These are phyloP conservation scores for Stenogyne calaminthoides DNA, from an alignment of 305 asterid genomes.

Conservation along the genomic window DNA sequence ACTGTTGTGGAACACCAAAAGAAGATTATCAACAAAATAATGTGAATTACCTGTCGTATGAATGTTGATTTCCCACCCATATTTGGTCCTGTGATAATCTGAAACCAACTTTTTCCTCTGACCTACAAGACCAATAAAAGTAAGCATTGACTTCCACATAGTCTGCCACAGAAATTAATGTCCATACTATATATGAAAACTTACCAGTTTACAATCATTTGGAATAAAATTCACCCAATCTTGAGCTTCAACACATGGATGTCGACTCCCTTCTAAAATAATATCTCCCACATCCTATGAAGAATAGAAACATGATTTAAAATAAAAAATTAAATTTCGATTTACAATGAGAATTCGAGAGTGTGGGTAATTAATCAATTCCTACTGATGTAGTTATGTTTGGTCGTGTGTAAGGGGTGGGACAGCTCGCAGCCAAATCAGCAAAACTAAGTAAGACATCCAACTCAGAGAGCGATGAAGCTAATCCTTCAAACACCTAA, in stretches of 20 bases:
- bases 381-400: constrained; percentile 74
- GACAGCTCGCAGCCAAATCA: constrained; percentile 91
- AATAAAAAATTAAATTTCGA: constrained; percentile 13
- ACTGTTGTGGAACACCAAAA: constrained; percentile 7
- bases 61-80: constrained; percentile 99
- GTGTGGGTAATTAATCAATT: constrained; percentile 26
- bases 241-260: constrained; percentile 99
- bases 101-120: constrained; percentile 92
- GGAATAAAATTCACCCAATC: constrained; percentile 99
- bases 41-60: constrained; percentile 78
- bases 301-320: constrained; percentile 29
- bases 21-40: constrained; percentile 21
- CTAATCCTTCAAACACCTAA: constrained; percentile 83
- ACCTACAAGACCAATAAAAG: constrained; percentile 53
- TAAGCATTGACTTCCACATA: constrained; percentile 26
- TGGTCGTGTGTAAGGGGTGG: constrained; percentile 88
- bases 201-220: constrained; percentile 90
- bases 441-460: constrained; percentile 98
- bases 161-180: constrained; percentile 24
- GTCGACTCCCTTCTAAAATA: constrained; percentile 89
- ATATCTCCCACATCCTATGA: constrained; percentile 88
- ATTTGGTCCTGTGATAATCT: constrained; percentile 97
- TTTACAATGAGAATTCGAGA: constrained; percentile 20
- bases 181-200: constrained; percentile 34
- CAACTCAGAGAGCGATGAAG: constrained; percentile 78